Base-by-base conservation (phyloP, 768 basidiomycete species). In the Russula olivacea region DNA sequence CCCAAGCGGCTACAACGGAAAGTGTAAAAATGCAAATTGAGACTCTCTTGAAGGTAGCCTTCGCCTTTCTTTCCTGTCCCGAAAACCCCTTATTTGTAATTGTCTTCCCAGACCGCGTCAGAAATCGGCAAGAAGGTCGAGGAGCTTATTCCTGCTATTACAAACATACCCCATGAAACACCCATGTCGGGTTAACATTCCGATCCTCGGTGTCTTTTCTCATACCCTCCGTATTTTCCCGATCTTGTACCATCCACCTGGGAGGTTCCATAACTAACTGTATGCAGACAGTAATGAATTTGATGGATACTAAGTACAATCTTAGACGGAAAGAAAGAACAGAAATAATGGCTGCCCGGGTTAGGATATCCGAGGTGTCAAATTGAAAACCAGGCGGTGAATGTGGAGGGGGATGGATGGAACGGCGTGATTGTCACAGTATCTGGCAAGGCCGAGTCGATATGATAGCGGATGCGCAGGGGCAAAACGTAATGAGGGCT, bases 21-120 rank as follows among this genome's bases (percentile, higher is more conserved):
- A 86, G 74, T 66, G 84, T 94, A 66, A 91, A 91, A 72, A 70
- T 78, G 8, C 88, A 92, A 68, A 85, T 93, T 63, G 91, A 92
- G 70, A 74, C 78, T 3, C 78, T 92, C 34, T 81, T 88, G 73
- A 91, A 89, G 84, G 90, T 86, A 57, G 36, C 69, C 66, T 38
- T 49, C 40, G 4, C 23, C 30, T 21, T 21, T 32, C 15, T 32
- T 23, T 47, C 19, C 9, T 17, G 21, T 36, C 30, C 10, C 30
- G 47, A 34, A 23, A 17, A 15, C 11, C 30, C 19, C 41, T 53
- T 41, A 23, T 21, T 28, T 58, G 25, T 52, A 55, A 57, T 56
- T 19, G 61, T 23, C 56, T 64, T 49, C 32, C 61, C 60, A 64
- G 70, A 63, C 48, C 21, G 59, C 64, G 38, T 58, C 56, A 12